A percentile compares a stretch with the other conserved stretches of the same genome.
These are phyloP conservation scores for Ustilago sp. DNA, from an alignment of 1,284 basidiomycete species.

Conservation along the genomic window DNA sequence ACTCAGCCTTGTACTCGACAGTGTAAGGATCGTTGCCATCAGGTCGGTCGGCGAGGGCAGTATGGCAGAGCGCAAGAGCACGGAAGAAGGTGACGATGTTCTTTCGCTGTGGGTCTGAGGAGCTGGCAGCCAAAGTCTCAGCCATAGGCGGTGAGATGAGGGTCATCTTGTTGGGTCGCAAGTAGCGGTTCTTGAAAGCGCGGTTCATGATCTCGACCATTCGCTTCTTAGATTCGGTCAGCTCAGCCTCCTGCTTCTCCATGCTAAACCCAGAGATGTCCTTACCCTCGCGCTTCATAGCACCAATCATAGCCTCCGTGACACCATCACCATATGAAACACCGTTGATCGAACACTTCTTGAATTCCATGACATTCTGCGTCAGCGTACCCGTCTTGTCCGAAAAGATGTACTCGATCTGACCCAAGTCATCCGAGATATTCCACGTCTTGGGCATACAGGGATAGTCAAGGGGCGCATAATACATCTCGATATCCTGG, in stretches of 20 bases:
- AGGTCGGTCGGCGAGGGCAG: constrained; percentile 77
- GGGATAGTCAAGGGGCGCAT: constrained; percentile 81
- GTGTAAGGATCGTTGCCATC: constrained; percentile 75
- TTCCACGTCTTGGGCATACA: constrained; percentile 98
- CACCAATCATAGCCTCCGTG: constrained; percentile 93
- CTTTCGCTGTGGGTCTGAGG: constrained; percentile 74
- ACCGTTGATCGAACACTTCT: constrained; percentile 90
- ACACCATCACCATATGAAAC: constrained; percentile 89
- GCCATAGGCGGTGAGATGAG: constrained; percentile 87
- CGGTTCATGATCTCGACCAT: constrained; percentile 83
- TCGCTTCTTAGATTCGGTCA: constrained; percentile 77
- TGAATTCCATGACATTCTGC: constrained; percentile 94
- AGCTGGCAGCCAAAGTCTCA: constrained; percentile 77
- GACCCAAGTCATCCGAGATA: constrained; percentile 95
- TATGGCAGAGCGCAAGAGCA: constrained; percentile 90
- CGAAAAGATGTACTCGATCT: constrained; percentile 97
- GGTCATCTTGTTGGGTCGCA: constrained; percentile 84
- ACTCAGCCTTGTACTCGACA: constrained; percentile 94
- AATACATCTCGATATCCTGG: constrained; percentile 98
- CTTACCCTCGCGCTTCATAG: constrained; percentile 83
- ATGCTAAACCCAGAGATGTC: constrained; percentile 76
- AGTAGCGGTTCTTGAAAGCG: constrained; percentile 89
- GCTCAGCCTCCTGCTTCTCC: constrained; percentile 72
- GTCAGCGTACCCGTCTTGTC: constrained; percentile 77
- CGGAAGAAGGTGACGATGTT: constrained; percentile 85